These are phyloP conservation scores for Avena sativa DNA, from an alignment of 176 grass and related monocot species.

Conservation along the genomic window DNA sequence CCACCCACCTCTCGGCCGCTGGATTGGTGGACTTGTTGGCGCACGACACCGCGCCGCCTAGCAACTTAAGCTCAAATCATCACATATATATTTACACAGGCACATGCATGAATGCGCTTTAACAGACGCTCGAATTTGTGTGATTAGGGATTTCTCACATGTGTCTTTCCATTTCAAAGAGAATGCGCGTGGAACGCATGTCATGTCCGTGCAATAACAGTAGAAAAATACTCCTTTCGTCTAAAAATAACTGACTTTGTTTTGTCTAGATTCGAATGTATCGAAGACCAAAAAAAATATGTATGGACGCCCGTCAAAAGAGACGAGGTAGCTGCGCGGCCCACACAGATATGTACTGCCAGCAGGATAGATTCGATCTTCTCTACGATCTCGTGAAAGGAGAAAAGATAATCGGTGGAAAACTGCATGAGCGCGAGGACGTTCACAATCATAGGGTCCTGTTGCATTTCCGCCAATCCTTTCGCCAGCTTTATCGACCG, in stretches of 20 bases:
- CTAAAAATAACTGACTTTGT: no score
- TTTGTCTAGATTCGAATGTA: no score
- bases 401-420: neutral
- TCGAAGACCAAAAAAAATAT: no score
- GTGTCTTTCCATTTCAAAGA: neutral
- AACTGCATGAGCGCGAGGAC: conserved; percentile 4
- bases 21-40: neutral
- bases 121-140: neutral
- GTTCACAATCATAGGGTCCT: neutral
- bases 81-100: no score
- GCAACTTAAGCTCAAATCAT: neutral
- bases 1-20: neutral
- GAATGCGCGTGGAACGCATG: neutral
- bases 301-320: conserved; percentile 29
- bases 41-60: neutral
- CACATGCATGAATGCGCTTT: neutral
- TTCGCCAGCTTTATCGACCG: neutral
- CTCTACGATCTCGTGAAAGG: conserved; percentile 26
- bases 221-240: neutral
- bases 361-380: conserved; percentile 25
- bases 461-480: neutral
- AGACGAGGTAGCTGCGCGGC: neutral
- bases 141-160: neutral
- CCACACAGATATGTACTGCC: neutral
- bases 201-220: neutral